A percentile compares a stretch with the other conserved stretches of the same genome.
Conservation (phyloP, 2,329 filamentous ascomycete genomes). For the Dothiorella sarmentorum region DNA sequence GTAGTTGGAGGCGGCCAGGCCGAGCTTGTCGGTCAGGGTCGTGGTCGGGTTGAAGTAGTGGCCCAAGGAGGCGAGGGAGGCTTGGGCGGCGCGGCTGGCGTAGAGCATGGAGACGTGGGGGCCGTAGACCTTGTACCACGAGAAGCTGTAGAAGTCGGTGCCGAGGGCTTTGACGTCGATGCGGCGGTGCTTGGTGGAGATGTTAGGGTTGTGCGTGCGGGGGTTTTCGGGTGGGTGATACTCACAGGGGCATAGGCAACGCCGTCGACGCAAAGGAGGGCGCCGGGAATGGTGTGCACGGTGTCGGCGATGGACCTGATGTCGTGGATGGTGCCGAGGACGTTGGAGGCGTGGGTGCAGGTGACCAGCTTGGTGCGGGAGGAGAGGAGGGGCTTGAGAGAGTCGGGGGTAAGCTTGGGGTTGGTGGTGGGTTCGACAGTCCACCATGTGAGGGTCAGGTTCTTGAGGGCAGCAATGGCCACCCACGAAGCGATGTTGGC, state of each 20-base stretch:
- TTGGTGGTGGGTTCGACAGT: constrained; percentile 40
- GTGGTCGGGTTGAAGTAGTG: constrained; percentile 65
- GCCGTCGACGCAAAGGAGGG: constrained; percentile 69
- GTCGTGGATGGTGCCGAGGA: constrained; percentile 68
- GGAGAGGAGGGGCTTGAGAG: constrained; percentile 58
- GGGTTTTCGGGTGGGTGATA: background rate
- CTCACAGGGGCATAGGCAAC: constrained; percentile 65
- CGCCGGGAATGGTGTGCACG: constrained; percentile 52
- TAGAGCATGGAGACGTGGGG: constrained; percentile 72
- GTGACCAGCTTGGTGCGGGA: constrained; percentile 65
- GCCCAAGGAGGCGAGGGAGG: constrained; percentile 54
- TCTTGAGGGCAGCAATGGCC: constrained; percentile 59
- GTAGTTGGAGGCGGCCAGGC: constrained; percentile 66
- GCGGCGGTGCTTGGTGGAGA: constrained; percentile 50
- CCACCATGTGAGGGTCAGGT: constrained; percentile 70
- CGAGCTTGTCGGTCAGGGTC: constrained; percentile 64
- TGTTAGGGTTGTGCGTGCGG: background rate
- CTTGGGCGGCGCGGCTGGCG: constrained; percentile 55
- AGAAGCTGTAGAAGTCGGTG: constrained; percentile 74
- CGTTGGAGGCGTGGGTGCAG: constrained; percentile 71
- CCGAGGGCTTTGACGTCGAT: constrained; percentile 66
- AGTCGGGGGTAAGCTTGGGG: constrained; percentile 57
- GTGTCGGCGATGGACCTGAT: constrained; percentile 53
- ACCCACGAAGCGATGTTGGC: constrained; percentile 74
- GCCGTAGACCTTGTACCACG: constrained; percentile 77